Evolutionary conservation across 2,329 filamentous ascomycete genomes (phyloP), one percentile per base, ranked within the genome.

Genomic region (Dryadomyces quercivorus): DNA sequence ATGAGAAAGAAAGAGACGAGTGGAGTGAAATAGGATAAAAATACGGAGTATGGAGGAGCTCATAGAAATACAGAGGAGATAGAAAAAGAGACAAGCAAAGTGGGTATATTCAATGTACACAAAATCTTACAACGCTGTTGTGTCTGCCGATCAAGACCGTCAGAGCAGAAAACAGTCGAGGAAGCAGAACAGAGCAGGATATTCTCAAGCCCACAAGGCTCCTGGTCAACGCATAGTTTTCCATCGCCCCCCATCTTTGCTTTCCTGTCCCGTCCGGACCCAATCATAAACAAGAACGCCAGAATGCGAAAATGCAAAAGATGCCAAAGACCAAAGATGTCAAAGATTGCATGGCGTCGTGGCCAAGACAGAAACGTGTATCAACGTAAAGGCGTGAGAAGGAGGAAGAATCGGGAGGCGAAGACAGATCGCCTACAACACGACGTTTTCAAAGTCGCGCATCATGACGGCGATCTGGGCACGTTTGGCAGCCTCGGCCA

Each of bases 401-500:
- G 38, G 26, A 31, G 4, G 26, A 31, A 31, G n/a, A n/a, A n/a
- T n/a, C n/a, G n/a, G n/a, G n/a, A n/a, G n/a, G n/a, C n/a, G n/a
- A n/a, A n/a, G 44, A 3, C n/a, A 12, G 20, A 46, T 6, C 7
- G 8, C 7, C 42, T 42, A 79, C 49, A 89, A 69, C 53, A 79
- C 81, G 64, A 86, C 77, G 59, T 82, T 80, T 63, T 88, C 89
- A 65, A 97, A 77, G 69, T 96, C 92, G 58, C 91, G 79, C 76
- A 91, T 86, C 66, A 96, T 74, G 63, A 90, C 83, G 45, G 88
- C 88, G 76, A 96, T 87, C 70, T 96, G 89, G 10, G 92, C 92
- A 45, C 91, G 78, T 71, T 95, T 95, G 46, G 90, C 92, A 2
- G 92, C 92, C 73, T 97, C 92, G 40, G 91, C 91, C 45, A 96